Percentiles rank a stretch among this genome's conserved stretches.
These are phyloP conservation scores for Coniochaeta hoffmannii DNA, from an alignment of 2,329 filamentous ascomycete species.

Conservation along the genomic window DNA sequence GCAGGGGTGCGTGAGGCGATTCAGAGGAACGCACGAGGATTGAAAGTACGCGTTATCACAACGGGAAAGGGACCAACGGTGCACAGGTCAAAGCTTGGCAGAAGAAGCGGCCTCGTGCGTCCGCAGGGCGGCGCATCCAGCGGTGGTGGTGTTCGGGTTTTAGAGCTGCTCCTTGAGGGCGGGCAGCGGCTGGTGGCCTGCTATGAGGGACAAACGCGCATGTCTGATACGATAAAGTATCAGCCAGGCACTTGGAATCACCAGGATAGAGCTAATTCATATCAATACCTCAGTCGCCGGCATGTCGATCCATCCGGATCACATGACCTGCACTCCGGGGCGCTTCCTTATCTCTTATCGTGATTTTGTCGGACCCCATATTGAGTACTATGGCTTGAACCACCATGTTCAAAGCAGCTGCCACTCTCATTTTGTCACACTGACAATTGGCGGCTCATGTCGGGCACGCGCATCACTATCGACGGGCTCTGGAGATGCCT, in stretches of 20 bases:
- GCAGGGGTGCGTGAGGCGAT: not conserved
- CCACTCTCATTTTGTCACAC: not conserved
- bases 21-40: not conserved
- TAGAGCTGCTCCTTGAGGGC: no score
- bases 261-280: not conserved
- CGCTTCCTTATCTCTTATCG: not conserved
- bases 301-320: not conserved
- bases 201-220: no score
- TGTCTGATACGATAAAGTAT: no score
- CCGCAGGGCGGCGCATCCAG: no score
- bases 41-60: no score
- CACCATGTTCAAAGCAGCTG: no score
- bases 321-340: not conserved
- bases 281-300: not conserved
- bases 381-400: not conserved
- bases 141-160: no score
- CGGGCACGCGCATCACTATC: slow-evolving; percentile 28
- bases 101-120: no score
- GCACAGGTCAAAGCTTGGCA: no score
- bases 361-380: not conserved
- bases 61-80: no score
- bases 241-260: not conserved
- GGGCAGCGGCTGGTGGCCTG: no score
- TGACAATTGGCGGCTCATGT: slow-evolving; percentile 19
- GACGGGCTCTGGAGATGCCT: slow-evolving; percentile 60